Percentiles rank a stretch among this genome's conserved stretches.
phyloP scores from a whole-genome alignment of 306 rosid species.

The Pueraria montana region DNA sequence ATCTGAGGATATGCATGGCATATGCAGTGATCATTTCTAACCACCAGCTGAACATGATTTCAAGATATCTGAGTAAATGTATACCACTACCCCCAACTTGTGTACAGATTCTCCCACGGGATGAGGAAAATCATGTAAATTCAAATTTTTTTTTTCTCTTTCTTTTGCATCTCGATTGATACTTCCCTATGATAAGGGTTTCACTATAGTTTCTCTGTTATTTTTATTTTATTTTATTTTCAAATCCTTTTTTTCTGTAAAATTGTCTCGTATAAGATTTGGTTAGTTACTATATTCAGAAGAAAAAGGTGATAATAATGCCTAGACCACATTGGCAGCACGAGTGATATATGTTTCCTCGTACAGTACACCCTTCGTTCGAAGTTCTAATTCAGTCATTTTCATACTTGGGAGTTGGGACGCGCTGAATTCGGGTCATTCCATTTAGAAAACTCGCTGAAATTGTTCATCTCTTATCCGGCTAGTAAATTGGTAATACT shows the following conservation, averaged over 20 bases:
- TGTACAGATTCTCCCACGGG: constrained; percentile 65
- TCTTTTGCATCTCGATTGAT: constrained; percentile 49
- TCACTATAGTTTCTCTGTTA: not conserved
- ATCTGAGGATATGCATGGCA: constrained; percentile 9
- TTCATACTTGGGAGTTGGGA: no score
- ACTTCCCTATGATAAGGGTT: constrained; percentile 41
- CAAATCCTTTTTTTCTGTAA: constrained; percentile 5
- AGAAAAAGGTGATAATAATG: not conserved
- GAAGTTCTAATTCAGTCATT: no score
- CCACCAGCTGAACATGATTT: constrained; percentile 52
- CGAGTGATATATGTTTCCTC: not conserved
- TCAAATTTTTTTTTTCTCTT: constrained; percentile 43
- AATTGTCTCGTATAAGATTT: constrained; percentile 38
- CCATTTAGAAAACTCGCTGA: no score
- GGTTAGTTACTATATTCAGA: constrained; percentile 1
- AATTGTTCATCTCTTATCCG: not conserved
- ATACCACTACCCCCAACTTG: constrained; percentile 54
- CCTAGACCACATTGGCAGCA: not conserved
- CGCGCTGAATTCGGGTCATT: no score
- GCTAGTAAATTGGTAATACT: not conserved
- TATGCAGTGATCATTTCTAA: constrained; percentile 55
- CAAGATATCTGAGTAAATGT: no score
- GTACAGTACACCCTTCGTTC: no score
- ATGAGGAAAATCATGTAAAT: constrained; percentile 71
- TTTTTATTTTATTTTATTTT: no score